Conservation (phyloP, 768 basidiomycete species). For the Lactifluus pinguis region DNA sequence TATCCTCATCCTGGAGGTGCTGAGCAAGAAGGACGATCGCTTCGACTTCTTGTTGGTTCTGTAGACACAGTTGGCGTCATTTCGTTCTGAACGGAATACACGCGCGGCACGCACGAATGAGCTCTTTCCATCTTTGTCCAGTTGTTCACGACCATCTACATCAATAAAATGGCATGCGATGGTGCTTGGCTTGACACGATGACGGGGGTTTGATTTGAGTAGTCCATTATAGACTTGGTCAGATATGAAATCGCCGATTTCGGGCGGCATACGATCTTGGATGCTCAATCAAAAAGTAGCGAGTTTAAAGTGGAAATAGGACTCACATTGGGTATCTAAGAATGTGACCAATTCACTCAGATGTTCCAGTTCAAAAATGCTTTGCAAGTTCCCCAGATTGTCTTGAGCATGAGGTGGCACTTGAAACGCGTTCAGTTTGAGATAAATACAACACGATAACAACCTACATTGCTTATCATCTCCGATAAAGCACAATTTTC, state of each 20-base stretch:
- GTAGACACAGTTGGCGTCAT: not conserved
- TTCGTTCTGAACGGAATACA: not conserved
- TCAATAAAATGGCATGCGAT: constrained; percentile 62
- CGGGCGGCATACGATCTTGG: constrained; percentile 78
- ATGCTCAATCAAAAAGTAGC: constrained; percentile 7
- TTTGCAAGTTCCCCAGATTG: constrained; percentile 51
- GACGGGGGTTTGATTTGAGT: constrained; percentile 45
- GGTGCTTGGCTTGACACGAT: constrained; percentile 36
- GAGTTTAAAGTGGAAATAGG: not conserved
- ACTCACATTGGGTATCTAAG: constrained; percentile 67
- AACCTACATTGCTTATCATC: constrained; percentile 35
- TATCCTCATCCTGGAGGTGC: constrained; percentile 41
- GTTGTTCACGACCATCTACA: constrained; percentile 34
- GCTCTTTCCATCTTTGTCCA: not conserved
- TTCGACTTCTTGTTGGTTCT: constrained; percentile 57
- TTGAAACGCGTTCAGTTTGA: constrained; percentile 24
- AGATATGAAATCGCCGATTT: constrained; percentile 70
- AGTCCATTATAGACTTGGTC: constrained; percentile 50
- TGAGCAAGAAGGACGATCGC: constrained; percentile 48
- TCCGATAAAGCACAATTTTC: constrained; percentile 34
- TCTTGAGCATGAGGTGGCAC: constrained; percentile 79
- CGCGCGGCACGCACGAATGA: not conserved
- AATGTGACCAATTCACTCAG: constrained; percentile 42
- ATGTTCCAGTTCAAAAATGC: constrained; percentile 71
- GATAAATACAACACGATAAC: not conserved